Percentiles rank a stretch among this genome's conserved stretches.
These are phyloP conservation scores for Sanghuangporus sanghuang DNA, from an alignment of 1,284 basidiomycete genomes.

Conservation along the genomic window DNA sequence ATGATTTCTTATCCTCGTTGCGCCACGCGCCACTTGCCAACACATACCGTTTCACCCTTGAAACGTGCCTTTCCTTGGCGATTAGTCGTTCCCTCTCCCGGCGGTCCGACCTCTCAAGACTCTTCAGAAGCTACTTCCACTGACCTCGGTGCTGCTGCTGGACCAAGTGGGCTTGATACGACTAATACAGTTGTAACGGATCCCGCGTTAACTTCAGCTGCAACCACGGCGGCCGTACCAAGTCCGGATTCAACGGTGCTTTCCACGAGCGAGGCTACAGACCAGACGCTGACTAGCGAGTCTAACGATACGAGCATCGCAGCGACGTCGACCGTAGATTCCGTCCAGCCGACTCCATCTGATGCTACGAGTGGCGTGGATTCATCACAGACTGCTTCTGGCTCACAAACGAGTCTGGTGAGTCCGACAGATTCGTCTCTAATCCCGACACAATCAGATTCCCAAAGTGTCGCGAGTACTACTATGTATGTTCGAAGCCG, in stretches of 20 bases:
- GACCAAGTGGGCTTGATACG: not conserved
- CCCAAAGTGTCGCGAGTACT: not conserved
- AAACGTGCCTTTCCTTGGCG: not conserved
- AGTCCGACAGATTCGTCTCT: not conserved
- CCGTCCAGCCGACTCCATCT: not conserved
- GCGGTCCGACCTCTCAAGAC: not conserved
- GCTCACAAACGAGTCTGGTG: not conserved
- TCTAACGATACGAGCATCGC: not conserved
- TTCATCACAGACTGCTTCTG: not conserved
- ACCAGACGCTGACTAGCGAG: not conserved
- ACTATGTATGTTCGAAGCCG: not conserved
- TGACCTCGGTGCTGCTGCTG: not conserved
- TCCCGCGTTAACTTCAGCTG: not conserved
- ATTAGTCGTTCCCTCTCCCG: not conserved
- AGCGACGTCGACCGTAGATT: not conserved
- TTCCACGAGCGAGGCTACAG: not conserved
- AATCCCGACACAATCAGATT: not conserved
- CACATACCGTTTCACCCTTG: not conserved
- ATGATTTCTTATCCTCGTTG: not conserved
- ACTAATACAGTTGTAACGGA: not conserved
- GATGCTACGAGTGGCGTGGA: not conserved
- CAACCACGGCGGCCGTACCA: not conserved
- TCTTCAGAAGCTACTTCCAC: not conserved
- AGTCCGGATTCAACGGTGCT: not conserved
- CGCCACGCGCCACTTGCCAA: constrained; percentile 7